Evolutionary conservation across 768 basidiomycete species (phyloP).

Genomic region (Stropharia rugosoannulata): DNA sequence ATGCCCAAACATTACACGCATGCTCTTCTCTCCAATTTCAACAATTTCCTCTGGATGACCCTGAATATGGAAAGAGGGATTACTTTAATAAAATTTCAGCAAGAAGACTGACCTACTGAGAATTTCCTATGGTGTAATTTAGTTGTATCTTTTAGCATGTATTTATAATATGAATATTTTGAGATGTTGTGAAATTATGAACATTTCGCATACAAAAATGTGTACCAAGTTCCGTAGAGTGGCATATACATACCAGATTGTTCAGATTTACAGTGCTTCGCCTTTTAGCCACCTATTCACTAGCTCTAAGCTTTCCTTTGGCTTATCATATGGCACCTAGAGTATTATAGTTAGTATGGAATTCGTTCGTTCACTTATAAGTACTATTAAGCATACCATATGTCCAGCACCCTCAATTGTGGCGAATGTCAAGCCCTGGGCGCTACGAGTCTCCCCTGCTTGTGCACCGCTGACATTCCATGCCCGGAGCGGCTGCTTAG

Average conservation of each 20-base stretch:
- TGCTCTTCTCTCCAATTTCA: too few relatives aligned
- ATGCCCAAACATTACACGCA: too few relatives aligned
- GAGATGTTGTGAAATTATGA: too few relatives aligned
- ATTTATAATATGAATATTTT: too few relatives aligned
- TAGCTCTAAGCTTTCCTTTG: constrained; percentile 12
- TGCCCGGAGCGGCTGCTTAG: constrained; percentile 38
- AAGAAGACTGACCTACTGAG: too few relatives aligned
- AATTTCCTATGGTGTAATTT: too few relatives aligned
- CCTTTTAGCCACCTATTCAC: constrained; percentile 14
- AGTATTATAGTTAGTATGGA: neutral
- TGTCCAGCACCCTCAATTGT: constrained; percentile 70
- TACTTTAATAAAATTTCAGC: too few relatives aligned
- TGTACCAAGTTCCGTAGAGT: too few relatives aligned
- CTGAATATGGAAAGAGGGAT: too few relatives aligned
- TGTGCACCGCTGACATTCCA: constrained; percentile 56
- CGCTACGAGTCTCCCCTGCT: constrained; percentile 33
- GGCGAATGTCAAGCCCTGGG: constrained; percentile 58
- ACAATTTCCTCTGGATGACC: too few relatives aligned
- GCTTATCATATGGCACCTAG: constrained; percentile 16
- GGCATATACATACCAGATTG: neutral
- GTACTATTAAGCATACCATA: constrained; percentile 44
- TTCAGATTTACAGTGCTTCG: neutral
- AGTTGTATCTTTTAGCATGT: too few relatives aligned
- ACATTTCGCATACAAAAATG: too few relatives aligned
- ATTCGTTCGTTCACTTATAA: neutral